Evolutionary conservation across 768 basidiomycete genomes (phyloP).

Genomic region (Kwoniella pini): DNA sequence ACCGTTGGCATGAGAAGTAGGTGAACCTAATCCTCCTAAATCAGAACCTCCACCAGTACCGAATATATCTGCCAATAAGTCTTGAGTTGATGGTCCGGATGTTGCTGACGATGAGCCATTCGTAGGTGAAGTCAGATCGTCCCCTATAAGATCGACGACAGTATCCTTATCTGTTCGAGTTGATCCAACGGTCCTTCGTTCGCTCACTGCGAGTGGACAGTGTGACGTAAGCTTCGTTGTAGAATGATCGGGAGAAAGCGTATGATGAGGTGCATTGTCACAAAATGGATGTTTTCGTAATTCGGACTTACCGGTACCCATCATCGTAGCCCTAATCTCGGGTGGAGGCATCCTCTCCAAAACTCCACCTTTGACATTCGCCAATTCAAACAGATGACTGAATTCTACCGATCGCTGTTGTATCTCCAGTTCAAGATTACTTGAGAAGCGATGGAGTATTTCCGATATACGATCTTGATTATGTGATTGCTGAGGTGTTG

Average conservation of each 20-base stretch:
- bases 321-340: conserved; percentile 93
- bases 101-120: conserved; percentile 55
- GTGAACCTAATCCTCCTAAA: conserved; percentile 39
- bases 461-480: conserved; percentile 74
- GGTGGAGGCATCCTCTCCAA: conserved; percentile 99
- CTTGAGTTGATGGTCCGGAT: conserved; percentile 63
- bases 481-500: conserved; percentile 22
- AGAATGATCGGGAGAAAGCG: too few relatives aligned
- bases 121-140: conserved; percentile 61
- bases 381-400: conserved; percentile 67
- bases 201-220: conserved; percentile 66
- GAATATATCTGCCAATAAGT: conserved; percentile 90
- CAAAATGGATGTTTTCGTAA: too few relatives aligned
- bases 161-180: conserved; percentile 71
- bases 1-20: conserved; percentile 18
- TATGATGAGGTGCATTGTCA: too few relatives aligned
- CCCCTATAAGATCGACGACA: conserved; percentile 76
- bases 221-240: not conserved
- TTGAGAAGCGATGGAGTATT: conserved; percentile 75
- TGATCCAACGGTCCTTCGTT: conserved; percentile 94
- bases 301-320: conserved; percentile 73
- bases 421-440: conserved; percentile 87
- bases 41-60: conserved; percentile 57
- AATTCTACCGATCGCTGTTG: conserved; percentile 97
- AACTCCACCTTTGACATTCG: conserved; percentile 65